Evolutionary conservation across 2,329 filamentous ascomycete species (phyloP), one percentile per base, ranked within the genome.

Genomic region (Pseudomassariella vexata): DNA sequence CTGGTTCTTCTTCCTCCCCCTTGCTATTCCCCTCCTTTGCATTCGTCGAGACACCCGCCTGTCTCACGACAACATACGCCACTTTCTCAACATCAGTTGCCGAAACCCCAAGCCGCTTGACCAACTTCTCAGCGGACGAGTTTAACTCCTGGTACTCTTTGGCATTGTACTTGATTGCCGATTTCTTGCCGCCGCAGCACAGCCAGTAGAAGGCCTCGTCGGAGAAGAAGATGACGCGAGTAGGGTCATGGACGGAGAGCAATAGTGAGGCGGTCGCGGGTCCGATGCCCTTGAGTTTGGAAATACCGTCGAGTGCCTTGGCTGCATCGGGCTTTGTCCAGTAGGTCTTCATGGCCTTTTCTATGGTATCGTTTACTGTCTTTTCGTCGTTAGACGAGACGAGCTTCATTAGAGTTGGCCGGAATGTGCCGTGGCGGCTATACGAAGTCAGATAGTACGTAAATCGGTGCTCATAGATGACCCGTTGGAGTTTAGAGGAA

Each of bases 201-300:
- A 82, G 58, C 83, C 83, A 90, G 42, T 79, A 71, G 50, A 79
- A 90, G 4, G 80, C 68, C 56, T 92, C 85, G 49, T 94, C 86
- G 3, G 79, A 83, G 58, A 90, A 90, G 65, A 90, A 90, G 2
- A 84, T 70, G 29, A 79, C 66, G 9, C 60, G 57, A 1, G 63
- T 55, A 0, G 79, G 70, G 38, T 78, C 69, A 41, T 78, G 71
- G 5, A 82, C 73, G 5, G 79, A 73, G 3, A 92, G 67, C 1
- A 90, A 59, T 19, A 92, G 70, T 2, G 82, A 85, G 1, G 83
- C 85, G 1, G 85, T 90, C 6, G 85, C 85, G 2, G 85, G 84
- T 1, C 85, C 85, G 39, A 94, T 76, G 20, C 85, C 85, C 41
- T 68, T 79, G n/a, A 92, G 62, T 34, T 66, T 66, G 2, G 66